Evolutionary conservation across 2,329 filamentous ascomycete species (phyloP), one percentile per base, ranked within the genome.

Genomic region (Cladophialophora psammophila): DNA sequence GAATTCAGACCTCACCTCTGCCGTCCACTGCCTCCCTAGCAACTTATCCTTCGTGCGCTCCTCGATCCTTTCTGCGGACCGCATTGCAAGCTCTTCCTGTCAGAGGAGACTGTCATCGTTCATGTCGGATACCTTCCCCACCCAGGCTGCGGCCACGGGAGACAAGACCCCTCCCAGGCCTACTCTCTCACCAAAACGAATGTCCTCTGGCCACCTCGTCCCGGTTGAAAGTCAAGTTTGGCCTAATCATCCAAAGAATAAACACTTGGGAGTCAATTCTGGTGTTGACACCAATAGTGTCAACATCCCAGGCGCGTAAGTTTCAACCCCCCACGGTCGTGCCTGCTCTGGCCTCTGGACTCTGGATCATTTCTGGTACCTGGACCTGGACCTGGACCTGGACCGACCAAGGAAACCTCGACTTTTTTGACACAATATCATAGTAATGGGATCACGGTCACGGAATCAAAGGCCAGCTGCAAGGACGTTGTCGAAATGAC

Each of bases 181-280:
- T 20, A 15, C 40, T 36, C 59, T 54, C 45, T 36, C 59, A 7
- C 45, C 48, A 26, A 45, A 32, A 61, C 59, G 59, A 40, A 15
- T 34, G 2, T 54, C 34, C 15, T 6, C 45, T 34, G 48, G 32
- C 20, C 9, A 8, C 2, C 48, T 38, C 53, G 4, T 48, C 31
- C 45, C 20, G 8, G 57, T 48, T 38, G 38, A 68, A 20, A 34
- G 50, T 13, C 40, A 52, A 55, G 10, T 36, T 7, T 68, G 66
- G 66, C 40, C 52, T 3, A 12, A 60, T 2, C 66, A 65, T 38
- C 66, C 66, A 31, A 69, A 61, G 32, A 63, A 64, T 36, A 50
- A 62, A 42, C 48, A 64, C 48, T 15, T 36, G 48, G 59, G 45
- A 18, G 53, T 40, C 34, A 62, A 65, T 53, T 42, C 56, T 13